Evolutionary conservation across 2,329 filamentous ascomycete genomes (phyloP), one percentile per base, ranked within the genome.

Genomic region (Hymenotorrendiella dingleyae): DNA sequence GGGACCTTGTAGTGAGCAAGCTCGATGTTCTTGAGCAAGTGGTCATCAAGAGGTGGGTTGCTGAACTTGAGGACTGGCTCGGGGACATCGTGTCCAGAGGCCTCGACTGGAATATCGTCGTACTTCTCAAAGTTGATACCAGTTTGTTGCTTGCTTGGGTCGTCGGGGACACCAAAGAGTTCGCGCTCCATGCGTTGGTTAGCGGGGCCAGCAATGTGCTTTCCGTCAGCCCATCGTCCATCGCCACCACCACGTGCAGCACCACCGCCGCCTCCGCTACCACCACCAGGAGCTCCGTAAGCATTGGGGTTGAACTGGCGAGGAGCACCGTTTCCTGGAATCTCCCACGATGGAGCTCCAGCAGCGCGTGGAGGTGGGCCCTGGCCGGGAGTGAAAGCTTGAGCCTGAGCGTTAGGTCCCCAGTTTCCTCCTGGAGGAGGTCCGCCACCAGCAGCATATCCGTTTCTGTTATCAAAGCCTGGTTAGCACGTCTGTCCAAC

Each of bases 121-220:
- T 98, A 98, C 76, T 98, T 98, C 73, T 95, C 84, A 65, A 98
- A 98, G 79, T 98, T 98, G 84, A 98, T 97, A 69, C 93, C 93
- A 24, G 89, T 96, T 62, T 94, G 86, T 67, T 95, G 86, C 77
- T 96, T 97, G 55, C 84, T 81, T 51, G 91, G 88, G 62, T 97
- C 93, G 66, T 97, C 91, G 57, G 83, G 73, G 38, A 84, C 74
- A 61, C 93, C 93, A 65, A 96, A 98, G 40, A 98, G 84, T 64
- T 98, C 93, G 58, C 90, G 90, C 78, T 98, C 93, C 35, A 94
- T 55, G 57, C 91, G 89, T 52, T 83, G 77, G 72, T 97, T 97
- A 57, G 83, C 67, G 51, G 90, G 88, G 45, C 93, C 93, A 47
- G 91, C 78, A 58, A 96, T 73, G 72, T 98, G 93, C 76, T 97